Evolutionary conservation across 192 early-diverging fungal species (phyloP), one percentile per base, ranked within the genome.

Genomic region (Coemansia asiatica): DNA sequence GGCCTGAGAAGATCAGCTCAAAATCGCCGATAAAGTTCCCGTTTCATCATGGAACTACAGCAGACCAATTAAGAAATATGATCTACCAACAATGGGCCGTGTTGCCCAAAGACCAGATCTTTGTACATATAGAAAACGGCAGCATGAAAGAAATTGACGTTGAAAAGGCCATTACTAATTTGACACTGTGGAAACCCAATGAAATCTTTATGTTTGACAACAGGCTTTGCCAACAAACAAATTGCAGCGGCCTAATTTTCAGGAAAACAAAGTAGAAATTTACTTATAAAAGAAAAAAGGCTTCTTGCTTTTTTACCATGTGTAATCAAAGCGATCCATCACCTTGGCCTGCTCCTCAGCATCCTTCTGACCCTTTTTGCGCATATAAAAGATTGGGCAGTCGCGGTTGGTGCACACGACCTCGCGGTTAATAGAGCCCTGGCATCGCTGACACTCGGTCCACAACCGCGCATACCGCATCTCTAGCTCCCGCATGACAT

Each of bases 331-430:
- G 63, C 94, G 83, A 27, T 91, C 88, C 63, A 97, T 69, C 33
- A 85, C 81, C 10, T 79, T 76, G 6, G 88, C 67, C 28, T 89
- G 86, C 21, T 94, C 90, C 28, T 90, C 83, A 67, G 94, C 83
- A 56, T 98, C 96, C 74, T 96, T 97, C 68, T 95, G 93, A 16
- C 87, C 90, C 77, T 95, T 97, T 61, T 94, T 95, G 59, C 97
- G 91, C 96, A 98, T 98, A 66, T 92, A 99, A 69, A 96, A 98
- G 28, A 99, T 99, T 6, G 97, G 95, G 74, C 97, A 99, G 75
- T 97, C 95, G 73, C 89, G 91, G 64, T 90, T 92, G 4, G 91
- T 94, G 79, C 96, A 98, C 57, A 98, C 85, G 13, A 98, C 93
- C 64, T 97, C 95, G 67, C 92, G 93, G 78, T 97, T 94, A 31